A percentile compares a stretch with the other conserved stretches of the same genome.
Conservation (phyloP, 208 protist species). For the Phytomonas francai region DNA sequence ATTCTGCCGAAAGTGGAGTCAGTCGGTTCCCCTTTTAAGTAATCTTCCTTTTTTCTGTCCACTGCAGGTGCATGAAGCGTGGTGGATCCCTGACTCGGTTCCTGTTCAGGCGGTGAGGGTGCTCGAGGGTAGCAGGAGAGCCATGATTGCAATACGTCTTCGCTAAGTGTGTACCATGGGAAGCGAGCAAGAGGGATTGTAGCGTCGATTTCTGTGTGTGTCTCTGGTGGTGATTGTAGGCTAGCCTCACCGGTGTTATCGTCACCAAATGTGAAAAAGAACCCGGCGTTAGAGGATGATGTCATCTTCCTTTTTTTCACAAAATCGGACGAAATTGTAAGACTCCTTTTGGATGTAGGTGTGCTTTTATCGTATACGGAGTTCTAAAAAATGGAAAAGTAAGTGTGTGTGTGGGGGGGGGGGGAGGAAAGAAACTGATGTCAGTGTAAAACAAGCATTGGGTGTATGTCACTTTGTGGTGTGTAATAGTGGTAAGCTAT, state of each 20-base stretch:
- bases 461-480: not conserved
- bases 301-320: not conserved
- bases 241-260: not conserved
- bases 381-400: not conserved
- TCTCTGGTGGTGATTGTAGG: not conserved
- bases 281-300: not conserved
- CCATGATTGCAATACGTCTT: not conserved
- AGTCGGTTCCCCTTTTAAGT: not conserved
- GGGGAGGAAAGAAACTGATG: not conserved
- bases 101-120: not conserved
- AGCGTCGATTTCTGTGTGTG: not conserved
- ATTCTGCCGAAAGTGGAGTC: not conserved
- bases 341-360: not conserved
- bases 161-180: not conserved
- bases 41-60: not conserved
- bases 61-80: not conserved
- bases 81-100: not conserved
- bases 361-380: not conserved
- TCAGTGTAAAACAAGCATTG: not conserved
- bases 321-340: not conserved
- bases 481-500: not conserved
- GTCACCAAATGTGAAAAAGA: not conserved
- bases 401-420: too few relatives aligned
- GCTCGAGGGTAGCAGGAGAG: constrained; percentile 2
- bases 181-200: not conserved